Conservation (phyloP, 768 basidiomycete species). For the Russula vinacea region DNA sequence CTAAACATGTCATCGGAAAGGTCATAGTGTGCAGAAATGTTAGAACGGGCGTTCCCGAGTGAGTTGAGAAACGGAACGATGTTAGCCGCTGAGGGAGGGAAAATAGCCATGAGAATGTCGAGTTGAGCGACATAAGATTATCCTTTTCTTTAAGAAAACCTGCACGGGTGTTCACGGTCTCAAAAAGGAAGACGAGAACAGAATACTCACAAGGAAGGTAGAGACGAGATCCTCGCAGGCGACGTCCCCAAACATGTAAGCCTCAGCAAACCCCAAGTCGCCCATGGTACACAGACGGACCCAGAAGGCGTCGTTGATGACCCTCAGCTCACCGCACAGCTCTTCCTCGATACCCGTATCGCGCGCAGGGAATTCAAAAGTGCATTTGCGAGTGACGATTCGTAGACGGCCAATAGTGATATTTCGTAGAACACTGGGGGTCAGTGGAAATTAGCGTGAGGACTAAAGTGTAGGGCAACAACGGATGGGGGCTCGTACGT, state of each 20-base stretch:
- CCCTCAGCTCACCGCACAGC: conserved; percentile 11
- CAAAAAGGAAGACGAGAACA: no score
- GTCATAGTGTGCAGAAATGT: conserved; percentile 42
- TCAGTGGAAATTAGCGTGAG: background rate
- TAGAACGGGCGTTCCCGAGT: conserved; percentile 27
- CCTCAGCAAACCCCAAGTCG: conserved; percentile 31
- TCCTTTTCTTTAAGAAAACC: conserved; percentile 22
- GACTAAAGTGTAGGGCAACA: background rate
- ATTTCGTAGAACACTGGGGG: conserved; percentile 6
- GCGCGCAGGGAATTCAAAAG: conserved; percentile 1
- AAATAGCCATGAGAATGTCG: conserved; percentile 22
- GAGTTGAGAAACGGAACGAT: conserved; percentile 22
- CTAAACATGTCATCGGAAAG: conserved; percentile 44
- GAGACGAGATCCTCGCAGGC: conserved; percentile 25
- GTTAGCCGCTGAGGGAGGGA: conserved; percentile 11
- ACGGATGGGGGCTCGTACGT: background rate
- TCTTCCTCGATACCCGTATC: background rate
- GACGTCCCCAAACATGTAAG: conserved; percentile 32
- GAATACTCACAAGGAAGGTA: conserved; percentile 17
- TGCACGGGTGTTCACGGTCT: background rate
- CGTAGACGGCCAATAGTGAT: conserved; percentile 11
- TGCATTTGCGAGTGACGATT: background rate
- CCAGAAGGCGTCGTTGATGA: conserved; percentile 29
- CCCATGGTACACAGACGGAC: conserved; percentile 22
- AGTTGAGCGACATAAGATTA: conserved; percentile 25